A percentile compares a stretch with the other conserved stretches of the same genome.
These are phyloP conservation scores for Arabidopsis lyrata DNA, from an alignment of 441 rosid species.

Conservation along the genomic window DNA sequence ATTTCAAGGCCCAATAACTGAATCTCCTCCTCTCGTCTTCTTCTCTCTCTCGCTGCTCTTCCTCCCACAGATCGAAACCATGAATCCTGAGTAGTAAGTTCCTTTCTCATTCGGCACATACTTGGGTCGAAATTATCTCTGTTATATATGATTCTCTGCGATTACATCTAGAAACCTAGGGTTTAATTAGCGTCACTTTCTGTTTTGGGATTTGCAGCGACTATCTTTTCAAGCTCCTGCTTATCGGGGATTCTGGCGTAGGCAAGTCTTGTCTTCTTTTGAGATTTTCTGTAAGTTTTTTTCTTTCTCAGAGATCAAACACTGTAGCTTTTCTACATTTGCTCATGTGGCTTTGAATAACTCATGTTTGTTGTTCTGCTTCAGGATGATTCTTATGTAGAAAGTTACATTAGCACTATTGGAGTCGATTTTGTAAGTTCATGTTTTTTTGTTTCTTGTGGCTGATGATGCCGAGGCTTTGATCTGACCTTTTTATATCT, in stretches of 20 bases:
- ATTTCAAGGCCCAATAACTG: neutral
- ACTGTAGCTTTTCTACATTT: neutral
- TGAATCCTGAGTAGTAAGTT: conserved; percentile 22
- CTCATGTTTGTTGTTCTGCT: neutral
- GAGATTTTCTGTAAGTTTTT: conserved; percentile 65
- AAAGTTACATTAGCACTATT: conserved; percentile 74
- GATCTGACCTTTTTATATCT: neutral
- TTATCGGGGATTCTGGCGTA: conserved; percentile 75
- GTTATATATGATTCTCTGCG: neutral
- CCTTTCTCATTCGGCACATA: neutral
- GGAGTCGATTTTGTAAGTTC: conserved; percentile 73
- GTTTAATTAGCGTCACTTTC: neutral
- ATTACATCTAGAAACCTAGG: neutral
- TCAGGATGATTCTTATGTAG: conserved; percentile 69
- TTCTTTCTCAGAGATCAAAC: neutral
- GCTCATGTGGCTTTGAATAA: neutral
- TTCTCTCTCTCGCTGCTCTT: neutral
- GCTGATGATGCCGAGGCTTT: neutral
- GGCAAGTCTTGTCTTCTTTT: conserved; percentile 71
- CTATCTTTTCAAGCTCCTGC: conserved; percentile 71
- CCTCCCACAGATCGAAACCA: conserved; percentile 8
- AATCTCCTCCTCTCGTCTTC: neutral
- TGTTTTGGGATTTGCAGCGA: conserved; percentile 53
- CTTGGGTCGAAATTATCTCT: neutral
- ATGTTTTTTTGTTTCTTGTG: neutral